Conservation (phyloP, 176 grass and related monocot genomes). For the Oryza punctata region DNA sequence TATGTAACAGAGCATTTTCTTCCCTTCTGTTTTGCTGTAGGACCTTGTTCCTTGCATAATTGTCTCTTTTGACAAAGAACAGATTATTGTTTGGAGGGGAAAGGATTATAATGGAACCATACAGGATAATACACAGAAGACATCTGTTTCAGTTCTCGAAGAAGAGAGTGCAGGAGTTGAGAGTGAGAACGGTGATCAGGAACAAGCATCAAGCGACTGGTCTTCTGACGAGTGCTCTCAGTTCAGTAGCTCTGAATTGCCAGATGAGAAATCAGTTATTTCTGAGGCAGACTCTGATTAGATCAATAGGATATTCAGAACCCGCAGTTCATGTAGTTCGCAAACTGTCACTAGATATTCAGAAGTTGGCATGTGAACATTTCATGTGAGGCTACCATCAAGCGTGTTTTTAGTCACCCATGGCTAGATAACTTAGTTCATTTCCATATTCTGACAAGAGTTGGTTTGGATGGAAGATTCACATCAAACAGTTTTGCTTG, state of each 20-base stretch:
- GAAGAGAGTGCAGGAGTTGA: constrained; percentile 32
- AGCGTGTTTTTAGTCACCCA: neutral
- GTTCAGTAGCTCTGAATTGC: constrained; percentile 23
- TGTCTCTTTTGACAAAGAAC: constrained; percentile 79
- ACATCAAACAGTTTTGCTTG: neutral
- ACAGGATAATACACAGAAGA: constrained; percentile 32
- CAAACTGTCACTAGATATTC: neutral
- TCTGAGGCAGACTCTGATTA: neutral
- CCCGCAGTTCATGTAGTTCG: neutral
- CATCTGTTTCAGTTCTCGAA: constrained; percentile 28
- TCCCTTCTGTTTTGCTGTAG: constrained; percentile 34
- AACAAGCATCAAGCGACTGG: constrained; percentile 24
- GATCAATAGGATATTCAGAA: constrained; percentile 19
- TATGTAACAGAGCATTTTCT: too few relatives aligned
- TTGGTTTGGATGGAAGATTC: neutral
- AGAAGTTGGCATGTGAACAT: neutral
- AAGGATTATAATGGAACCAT: constrained; percentile 49
- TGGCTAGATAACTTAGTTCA: neutral
- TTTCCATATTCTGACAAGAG: neutral
- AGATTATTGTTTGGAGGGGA: constrained; percentile 89
- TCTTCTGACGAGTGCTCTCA: constrained; percentile 39
- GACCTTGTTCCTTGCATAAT: constrained; percentile 86
- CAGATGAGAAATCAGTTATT: constrained; percentile 42
- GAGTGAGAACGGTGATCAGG: constrained; percentile 31
- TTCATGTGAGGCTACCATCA: neutral